These are phyloP conservation scores for Grosmannia serpens DNA, from an alignment of 2,329 filamentous ascomycete species.

Conservation along the genomic window DNA sequence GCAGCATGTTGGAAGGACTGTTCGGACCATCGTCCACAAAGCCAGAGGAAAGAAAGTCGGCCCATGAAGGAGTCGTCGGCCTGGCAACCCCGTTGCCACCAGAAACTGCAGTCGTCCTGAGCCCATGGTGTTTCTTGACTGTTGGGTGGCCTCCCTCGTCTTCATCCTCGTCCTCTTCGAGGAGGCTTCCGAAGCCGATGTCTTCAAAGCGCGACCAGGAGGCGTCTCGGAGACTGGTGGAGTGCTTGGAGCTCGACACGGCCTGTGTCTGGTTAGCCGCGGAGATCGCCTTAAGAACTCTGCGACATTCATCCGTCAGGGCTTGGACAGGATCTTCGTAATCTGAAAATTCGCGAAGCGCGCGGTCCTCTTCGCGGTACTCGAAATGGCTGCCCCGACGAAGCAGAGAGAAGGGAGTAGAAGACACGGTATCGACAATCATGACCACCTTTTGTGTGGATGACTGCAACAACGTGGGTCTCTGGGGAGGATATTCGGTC, in stretches of 20 bases:
- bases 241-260: conserved; percentile 57
- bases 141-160: conserved; percentile 35
- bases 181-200: conserved; percentile 70
- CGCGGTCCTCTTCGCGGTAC: conserved; percentile 77
- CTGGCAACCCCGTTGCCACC: conserved; percentile 56
- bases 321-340: conserved; percentile 83
- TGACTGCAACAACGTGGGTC: conserved; percentile 64
- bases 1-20: conserved; percentile 53
- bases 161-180: conserved; percentile 61
- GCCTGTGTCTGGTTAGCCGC: conserved; percentile 72
- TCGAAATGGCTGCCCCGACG: conserved; percentile 90
- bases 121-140: conserved; percentile 25
- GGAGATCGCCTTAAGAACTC: conserved; percentile 81
- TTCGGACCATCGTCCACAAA: conserved; percentile 69
- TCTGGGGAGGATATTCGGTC: conserved; percentile 84
- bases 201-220: conserved; percentile 97
- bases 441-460: conserved; percentile 84
- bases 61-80: conserved; percentile 95
- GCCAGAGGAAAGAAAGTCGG: conserved; percentile 89
- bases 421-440: conserved; percentile 91
- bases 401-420: conserved; percentile 83
- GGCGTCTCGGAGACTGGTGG: conserved; percentile 65
- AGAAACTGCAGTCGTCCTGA: conserved; percentile 57
- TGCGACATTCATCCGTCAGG: conserved; percentile 84
- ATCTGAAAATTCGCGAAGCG: conserved; percentile 74